phyloP scores from a whole-genome alignment of 371 early-diverging fungal species.

The Mortierella sp. region DNA sequence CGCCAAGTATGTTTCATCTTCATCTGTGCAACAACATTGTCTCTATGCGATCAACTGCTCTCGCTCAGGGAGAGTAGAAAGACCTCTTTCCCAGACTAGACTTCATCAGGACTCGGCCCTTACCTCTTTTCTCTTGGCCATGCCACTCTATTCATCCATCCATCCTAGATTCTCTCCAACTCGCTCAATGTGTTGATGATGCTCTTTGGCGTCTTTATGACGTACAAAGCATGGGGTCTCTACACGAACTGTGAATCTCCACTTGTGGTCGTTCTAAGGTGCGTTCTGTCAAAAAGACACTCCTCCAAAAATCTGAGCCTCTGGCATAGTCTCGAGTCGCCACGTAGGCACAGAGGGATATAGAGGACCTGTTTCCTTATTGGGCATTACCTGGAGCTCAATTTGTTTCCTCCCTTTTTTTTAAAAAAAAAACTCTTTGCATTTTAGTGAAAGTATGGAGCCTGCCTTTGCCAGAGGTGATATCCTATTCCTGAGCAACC shows the following conservation, averaged over 20 bases:
- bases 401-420: too few relatives aligned
- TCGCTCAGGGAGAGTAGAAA: too few relatives aligned
- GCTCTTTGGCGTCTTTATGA: constrained; percentile 93
- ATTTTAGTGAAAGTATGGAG: constrained; percentile 96
- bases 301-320: background rate
- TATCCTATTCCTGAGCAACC: constrained; percentile 88
- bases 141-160: too few relatives aligned
- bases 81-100: too few relatives aligned
- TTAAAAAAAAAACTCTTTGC: background rate
- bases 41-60: too few relatives aligned
- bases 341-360: too few relatives aligned
- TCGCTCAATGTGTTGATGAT: constrained; percentile 86
- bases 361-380: too few relatives aligned
- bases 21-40: too few relatives aligned
- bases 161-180: constrained; percentile 59
- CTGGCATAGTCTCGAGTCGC: constrained; percentile 1
- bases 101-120: too few relatives aligned
- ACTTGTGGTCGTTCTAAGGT: constrained; percentile 97
- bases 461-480: constrained; percentile 99
- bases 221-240: constrained; percentile 94
- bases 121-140: too few relatives aligned
- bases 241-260: constrained; percentile 96
- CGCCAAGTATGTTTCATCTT: too few relatives aligned
- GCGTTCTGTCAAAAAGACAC: background rate
- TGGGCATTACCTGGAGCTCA: too few relatives aligned